phyloP scores from a whole-genome alignment of 768 basidiomycete species.

The Lentinula guzmanii region DNA sequence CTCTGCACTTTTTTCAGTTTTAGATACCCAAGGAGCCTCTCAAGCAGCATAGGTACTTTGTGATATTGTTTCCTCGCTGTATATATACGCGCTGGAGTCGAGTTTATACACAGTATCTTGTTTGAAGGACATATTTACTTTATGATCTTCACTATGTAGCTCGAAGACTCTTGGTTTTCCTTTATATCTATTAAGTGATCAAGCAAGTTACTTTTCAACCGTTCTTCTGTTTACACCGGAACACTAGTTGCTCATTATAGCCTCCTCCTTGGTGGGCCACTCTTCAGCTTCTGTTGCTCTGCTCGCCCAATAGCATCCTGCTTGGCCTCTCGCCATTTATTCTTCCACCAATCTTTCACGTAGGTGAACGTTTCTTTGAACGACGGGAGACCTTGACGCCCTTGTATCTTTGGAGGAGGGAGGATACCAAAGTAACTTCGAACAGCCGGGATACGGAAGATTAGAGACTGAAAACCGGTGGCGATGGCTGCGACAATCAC shows the following conservation, averaged over 20 bases:
- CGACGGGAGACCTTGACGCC: conserved; percentile 1
- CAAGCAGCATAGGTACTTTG: not conserved
- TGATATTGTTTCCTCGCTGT: not conserved
- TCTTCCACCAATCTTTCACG: not conserved
- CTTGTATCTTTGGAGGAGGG: conserved; percentile 1
- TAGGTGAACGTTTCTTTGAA: not conserved
- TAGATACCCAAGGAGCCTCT: not conserved
- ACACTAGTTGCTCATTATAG: not conserved
- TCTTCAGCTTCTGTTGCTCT: not conserved
- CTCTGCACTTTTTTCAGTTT: not conserved
- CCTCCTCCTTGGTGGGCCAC: not conserved
- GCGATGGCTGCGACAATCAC: conserved; percentile 11
- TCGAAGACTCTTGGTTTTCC: too few relatives aligned
- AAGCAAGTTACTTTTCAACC: not conserved
- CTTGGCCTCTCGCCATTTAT: not conserved
- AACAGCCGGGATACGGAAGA: conserved; percentile 24
- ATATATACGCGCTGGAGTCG: not conserved
- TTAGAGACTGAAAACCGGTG: conserved; percentile 30
- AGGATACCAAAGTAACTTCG: conserved; percentile 13
- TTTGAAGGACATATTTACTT: too few relatives aligned
- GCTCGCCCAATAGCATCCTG: not conserved
- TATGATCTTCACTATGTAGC: too few relatives aligned
- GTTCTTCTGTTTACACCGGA: not conserved
- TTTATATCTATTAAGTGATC: too few relatives aligned
- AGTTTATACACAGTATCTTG: not conserved